Conservation (phyloP, 257 asterid species). For the Solanum arcanum region DNA sequence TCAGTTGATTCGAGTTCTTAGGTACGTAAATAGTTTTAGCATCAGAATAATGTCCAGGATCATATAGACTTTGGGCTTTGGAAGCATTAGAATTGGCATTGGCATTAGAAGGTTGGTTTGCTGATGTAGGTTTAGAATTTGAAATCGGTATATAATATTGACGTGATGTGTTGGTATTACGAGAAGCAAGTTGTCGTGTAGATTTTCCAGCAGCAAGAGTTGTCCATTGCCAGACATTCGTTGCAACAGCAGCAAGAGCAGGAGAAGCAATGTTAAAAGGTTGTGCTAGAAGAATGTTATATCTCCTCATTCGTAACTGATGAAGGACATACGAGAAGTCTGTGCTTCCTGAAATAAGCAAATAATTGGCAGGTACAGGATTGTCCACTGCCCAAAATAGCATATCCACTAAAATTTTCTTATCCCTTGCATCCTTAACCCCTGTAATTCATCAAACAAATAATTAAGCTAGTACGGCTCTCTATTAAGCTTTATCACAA, state of each 20-base stretch:
- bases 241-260: conserved; percentile 42
- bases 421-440: conserved; percentile 43
- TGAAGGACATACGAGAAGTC: conserved; percentile 45
- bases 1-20: conserved; percentile 1
- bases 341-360: conserved; percentile 40
- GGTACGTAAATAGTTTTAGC: neutral
- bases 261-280: conserved; percentile 26
- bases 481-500: neutral
- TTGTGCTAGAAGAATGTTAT: conserved; percentile 48
- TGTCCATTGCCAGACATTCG: conserved; percentile 42
- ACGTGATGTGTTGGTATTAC: neutral
- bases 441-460: conserved; percentile 21
- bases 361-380: conserved; percentile 9
- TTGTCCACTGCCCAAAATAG: neutral
- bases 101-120: neutral
- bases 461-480: neutral
- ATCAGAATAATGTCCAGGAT: neutral
- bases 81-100: neutral
- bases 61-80: neutral
- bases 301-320: conserved; percentile 36
- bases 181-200: neutral
- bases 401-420: conserved; percentile 44
- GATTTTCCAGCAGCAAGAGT: conserved; percentile 23
- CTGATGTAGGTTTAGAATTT: neutral
- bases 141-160: neutral